phyloP scores from a whole-genome alignment of 2,329 filamentous ascomycete genomes.

The Trichoderma polysporum region DNA sequence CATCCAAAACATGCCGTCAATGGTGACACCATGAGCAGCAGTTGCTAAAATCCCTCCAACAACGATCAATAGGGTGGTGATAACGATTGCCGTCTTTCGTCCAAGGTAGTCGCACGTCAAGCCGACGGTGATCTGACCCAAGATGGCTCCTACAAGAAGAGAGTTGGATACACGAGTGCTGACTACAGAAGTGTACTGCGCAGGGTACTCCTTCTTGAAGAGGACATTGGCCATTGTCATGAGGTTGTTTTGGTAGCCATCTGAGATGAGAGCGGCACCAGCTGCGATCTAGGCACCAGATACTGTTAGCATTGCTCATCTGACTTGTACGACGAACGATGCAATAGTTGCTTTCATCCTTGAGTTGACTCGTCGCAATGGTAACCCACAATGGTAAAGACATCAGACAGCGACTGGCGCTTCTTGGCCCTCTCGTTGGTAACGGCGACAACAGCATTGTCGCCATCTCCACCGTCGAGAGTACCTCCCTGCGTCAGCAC shows the following conservation, averaged over 20 bases:
- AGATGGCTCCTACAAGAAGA: slow-evolving; percentile 43
- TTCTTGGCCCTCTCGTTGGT: slow-evolving; percentile 17
- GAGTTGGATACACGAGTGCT: slow-evolving; percentile 44
- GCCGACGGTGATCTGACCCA: slow-evolving; percentile 42
- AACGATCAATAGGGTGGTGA: slow-evolving; percentile 48
- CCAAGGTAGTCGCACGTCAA: slow-evolving; percentile 50
- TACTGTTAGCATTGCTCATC: background rate
- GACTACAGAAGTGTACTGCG: slow-evolving; percentile 37
- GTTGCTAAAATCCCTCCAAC: slow-evolving; percentile 47
- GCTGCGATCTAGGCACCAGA: slow-evolving; percentile 27
- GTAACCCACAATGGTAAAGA: slow-evolving; percentile 30
- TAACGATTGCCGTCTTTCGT: slow-evolving; percentile 47
- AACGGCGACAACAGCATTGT: background rate
- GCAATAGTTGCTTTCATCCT: background rate
- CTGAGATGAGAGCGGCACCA: slow-evolving; percentile 37
- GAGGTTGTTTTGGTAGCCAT: slow-evolving; percentile 40
- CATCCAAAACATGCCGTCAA: slow-evolving; percentile 54
- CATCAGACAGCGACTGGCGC: slow-evolving; percentile 27
- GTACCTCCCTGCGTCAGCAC: background rate
- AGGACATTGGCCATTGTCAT: slow-evolving; percentile 38
- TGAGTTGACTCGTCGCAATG: too few species aligned
- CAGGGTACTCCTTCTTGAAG: slow-evolving; percentile 35
- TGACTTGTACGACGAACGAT: background rate
- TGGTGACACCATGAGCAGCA: slow-evolving; percentile 45
- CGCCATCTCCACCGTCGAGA: background rate